These are phyloP conservation scores for Corchorus capsularis DNA, from an alignment of 345 rosid genomes.

Conservation along the genomic window DNA sequence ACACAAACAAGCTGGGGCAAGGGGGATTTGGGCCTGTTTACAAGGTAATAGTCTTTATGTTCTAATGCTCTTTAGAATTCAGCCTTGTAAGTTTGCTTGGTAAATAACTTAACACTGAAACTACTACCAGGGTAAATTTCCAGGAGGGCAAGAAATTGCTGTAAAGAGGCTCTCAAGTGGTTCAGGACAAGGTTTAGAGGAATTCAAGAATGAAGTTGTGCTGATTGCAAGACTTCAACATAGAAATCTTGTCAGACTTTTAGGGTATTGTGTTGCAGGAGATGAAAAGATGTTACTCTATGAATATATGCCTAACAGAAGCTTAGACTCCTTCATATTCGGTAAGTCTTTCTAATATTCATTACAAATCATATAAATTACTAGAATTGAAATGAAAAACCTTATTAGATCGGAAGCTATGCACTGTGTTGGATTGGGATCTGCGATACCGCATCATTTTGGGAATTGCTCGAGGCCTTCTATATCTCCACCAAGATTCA, in stretches of 20 bases:
- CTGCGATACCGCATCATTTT: conserved; percentile 50
- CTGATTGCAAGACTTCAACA: conserved; percentile 76
- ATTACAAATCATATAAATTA: not conserved
- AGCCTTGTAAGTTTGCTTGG: not conserved
- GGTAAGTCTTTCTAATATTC: conserved; percentile 34
- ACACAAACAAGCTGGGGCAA: conserved; percentile 67
- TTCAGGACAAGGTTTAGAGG: conserved; percentile 68
- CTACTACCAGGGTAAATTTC: conserved; percentile 45
- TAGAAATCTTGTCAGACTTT: conserved; percentile 65
- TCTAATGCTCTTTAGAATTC: not conserved
- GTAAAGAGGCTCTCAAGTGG: conserved; percentile 58
- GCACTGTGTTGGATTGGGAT: conserved; percentile 48
- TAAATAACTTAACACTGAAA: not conserved
- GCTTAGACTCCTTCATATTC: conserved; percentile 63
- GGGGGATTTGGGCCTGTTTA: conserved; percentile 85
- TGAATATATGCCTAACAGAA: conserved; percentile 71
- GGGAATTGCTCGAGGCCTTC: conserved; percentile 68
- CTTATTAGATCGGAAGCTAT: conserved; percentile 38
- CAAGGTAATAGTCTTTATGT: conserved; percentile 37
- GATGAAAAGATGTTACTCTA: conserved; percentile 62
- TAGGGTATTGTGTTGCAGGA: conserved; percentile 61
- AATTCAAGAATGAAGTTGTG: conserved; percentile 62
- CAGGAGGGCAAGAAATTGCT: conserved; percentile 52
- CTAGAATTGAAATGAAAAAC: conserved; percentile 20
- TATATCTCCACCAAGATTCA: conserved; percentile 79